Evolutionary conservation across 2,329 filamentous ascomycete genomes (phyloP).

Genomic region (Fusarium sp.): DNA sequence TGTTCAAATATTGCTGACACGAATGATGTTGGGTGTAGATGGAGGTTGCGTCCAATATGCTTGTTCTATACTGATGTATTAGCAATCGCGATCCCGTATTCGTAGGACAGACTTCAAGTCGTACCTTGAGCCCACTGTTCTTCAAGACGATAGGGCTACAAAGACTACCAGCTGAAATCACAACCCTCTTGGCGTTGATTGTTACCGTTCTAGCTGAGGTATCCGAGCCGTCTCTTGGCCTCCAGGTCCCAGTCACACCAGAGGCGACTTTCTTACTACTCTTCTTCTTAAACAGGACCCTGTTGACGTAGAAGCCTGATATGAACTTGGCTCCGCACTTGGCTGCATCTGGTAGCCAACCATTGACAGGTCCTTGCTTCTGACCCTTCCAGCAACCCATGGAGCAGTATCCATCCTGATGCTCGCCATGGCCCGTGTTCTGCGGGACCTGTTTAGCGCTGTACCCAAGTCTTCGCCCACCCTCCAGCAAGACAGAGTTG

Average conservation of each 20-base stretch:
- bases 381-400: not conserved
- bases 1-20: not conserved
- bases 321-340: not conserved
- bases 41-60: not conserved
- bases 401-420: not conserved
- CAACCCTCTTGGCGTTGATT: not conserved
- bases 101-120: no score
- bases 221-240: not conserved
- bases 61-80: not conserved
- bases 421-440: not conserved
- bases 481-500: not conserved
- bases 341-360: not conserved
- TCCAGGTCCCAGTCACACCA: not conserved
- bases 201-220: not conserved
- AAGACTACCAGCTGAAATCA: not conserved
- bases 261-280: not conserved
- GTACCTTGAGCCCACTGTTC: not conserved
- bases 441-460: not conserved
- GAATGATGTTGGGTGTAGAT: not conserved
- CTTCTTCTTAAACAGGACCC: not conserved
- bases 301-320: not conserved
- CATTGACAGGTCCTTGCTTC: not conserved
- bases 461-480: not conserved
- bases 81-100: no score
- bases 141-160: not conserved